Base-by-base conservation (phyloP, 2,329 filamentous ascomycete genomes). In the Aspergillus sp. region DNA sequence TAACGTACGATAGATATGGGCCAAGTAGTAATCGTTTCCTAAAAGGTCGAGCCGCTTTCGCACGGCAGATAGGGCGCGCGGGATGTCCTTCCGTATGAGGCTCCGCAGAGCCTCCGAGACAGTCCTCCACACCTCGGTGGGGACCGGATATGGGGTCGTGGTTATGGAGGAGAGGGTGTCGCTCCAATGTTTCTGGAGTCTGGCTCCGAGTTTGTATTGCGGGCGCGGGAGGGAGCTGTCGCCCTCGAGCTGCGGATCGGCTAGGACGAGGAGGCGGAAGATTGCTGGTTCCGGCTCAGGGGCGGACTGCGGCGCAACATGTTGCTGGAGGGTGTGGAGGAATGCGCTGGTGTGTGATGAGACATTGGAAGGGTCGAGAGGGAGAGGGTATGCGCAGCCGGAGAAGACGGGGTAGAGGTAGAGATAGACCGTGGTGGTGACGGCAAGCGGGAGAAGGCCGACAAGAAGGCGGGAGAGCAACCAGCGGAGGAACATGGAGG, bases 21-120 rank as follows among this genome's bases (percentile, higher is more conserved):
- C 91, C 33, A 99, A 84, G 74, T 98, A 99, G 69, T 87, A 90
- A 75, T 99, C 95, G 75, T 99, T 99, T 4, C 95, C 95, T 68
- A 92, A 85, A 2, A 97, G 83, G 74, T 99, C 95, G 65, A 99
- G 74, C 17, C 85, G 83, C 77, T 99, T 99, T 63, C 90, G 84
- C 51, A 83, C 78, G 1, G 86, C 87, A 64, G 86, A 80, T 50
- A 93, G 64, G 17, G 87, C 81, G 64, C 85, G 83, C 6, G 86
- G 86, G 2, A 92, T 76, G 71, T 96, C 92, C 57, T 88, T 82
- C 58, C 85, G 79, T 62, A 81, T 79, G 34, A 91, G 58, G 11
- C 59, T 62, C 24, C 51, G 58, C 13, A 74, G 46, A 5, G 64
- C 65, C 7, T 61, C 57, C 33, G 52, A 61, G 22, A 73, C 45